These are phyloP conservation scores for Pouteria glomerata DNA, from an alignment of 148 eudicot genomes.

Conservation along the genomic window DNA sequence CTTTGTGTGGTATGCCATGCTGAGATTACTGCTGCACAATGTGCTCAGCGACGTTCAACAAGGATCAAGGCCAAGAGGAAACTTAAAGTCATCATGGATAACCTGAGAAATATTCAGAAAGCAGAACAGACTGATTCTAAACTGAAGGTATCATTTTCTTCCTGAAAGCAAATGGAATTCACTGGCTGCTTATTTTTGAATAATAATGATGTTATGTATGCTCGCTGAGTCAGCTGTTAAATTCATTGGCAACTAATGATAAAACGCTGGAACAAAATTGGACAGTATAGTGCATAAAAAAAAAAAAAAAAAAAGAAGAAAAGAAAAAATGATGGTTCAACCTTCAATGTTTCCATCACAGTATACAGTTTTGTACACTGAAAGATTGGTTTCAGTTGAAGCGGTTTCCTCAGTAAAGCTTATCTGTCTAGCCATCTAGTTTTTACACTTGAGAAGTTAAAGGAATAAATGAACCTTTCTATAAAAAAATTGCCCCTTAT, in stretches of 20 bases:
- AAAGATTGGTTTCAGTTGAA: neutral
- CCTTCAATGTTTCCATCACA: neutral
- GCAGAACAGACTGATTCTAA: conserved; percentile 15
- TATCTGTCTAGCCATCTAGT: neutral
- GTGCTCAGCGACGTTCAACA: conserved; percentile 51
- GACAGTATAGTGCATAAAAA: too few species aligned
- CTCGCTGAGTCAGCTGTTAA: too few species aligned
- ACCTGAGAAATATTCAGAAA: conserved; percentile 23
- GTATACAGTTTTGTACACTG: neutral
- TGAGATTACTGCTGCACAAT: conserved; percentile 81
- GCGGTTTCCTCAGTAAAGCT: neutral
- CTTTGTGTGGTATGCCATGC: conserved; percentile 93
- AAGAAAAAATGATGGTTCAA: neutral
- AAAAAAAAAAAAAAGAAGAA: too few species aligned
- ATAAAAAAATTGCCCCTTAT: too few species aligned
- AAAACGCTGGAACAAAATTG: too few species aligned
- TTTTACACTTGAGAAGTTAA: neutral
- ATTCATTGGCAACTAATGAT: too few species aligned
- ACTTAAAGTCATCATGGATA: conserved; percentile 37
- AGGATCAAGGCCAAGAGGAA: conserved; percentile 44
- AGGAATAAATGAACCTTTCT: neutral
- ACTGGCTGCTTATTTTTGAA: neutral
- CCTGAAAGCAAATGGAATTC: neutral
- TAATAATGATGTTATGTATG: neutral
- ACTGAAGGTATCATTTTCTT: conserved; percentile 32